Base-by-base conservation (phyloP, 495 filamentous ascomycete species). In the Hypoxylon fragiforme region DNA sequence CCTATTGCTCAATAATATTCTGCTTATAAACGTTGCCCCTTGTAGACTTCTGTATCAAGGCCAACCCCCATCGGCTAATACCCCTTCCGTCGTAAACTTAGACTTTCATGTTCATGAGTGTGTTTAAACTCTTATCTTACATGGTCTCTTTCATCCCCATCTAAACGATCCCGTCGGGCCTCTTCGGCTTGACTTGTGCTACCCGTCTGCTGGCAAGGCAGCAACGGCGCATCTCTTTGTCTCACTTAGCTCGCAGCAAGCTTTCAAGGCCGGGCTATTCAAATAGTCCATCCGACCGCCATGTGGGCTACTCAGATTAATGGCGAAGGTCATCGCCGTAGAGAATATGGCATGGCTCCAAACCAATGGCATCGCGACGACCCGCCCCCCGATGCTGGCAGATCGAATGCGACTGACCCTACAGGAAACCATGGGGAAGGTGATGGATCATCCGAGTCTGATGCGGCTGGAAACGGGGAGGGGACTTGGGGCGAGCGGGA, bases 401-500 rank as follows among this genome's bases (percentile, higher is more conserved):
- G 38, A 38, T 24, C 1, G 32, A 21, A 32, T n/a, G 12, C 28
- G 30, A 13, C 21, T 14, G 54, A 26, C 39, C 46, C 9, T 32
- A 16, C 34, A 13, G 24, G 12, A 36, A 28, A 32, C 1, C 15
- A 8, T 3, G 42, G 18, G 21, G 18, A 13, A 4, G 26, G 16
- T 32, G 26, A 21, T 18, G 21, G 28, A 15, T 24, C 53, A 9
- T 2, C 42, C 28, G 31, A 26, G 13, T 16, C 32, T 21, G 39
- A 49, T 4, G 26, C 36, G 12, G 8, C 21, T 20, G 26, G 49
- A 11, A 35, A 30, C 4, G 45, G 15, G 31, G 77, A 83, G 20
- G 86, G 86, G 35, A 85, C 82, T 14, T 94, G 89, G 89, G 89
- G 89, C 18, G 89, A 94, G 64, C 73, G 81, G 18, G 82, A 88